Evolutionary conservation across 2,329 filamentous ascomycete genomes (phyloP).

Genomic region (Epichloe baconii): DNA sequence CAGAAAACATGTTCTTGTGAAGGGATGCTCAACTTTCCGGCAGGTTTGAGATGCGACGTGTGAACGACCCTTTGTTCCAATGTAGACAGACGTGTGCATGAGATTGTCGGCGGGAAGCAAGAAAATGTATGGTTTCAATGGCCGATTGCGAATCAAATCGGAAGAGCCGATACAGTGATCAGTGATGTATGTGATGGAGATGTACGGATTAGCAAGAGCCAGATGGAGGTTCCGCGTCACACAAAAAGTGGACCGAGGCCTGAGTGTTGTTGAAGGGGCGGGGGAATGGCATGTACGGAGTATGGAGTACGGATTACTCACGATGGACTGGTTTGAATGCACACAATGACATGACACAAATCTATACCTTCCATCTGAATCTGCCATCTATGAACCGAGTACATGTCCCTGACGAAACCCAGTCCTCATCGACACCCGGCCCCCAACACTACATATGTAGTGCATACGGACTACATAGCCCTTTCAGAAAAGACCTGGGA

Average conservation of each 20-base stretch:
- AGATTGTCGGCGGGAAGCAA: background rate
- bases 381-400: no score
- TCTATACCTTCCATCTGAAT: no score
- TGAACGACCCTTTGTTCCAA: background rate
- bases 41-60: background rate
- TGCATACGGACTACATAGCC: no score
- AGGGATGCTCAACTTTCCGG: background rate
- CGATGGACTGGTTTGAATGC: no score
- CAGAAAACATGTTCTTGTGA: background rate
- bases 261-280: background rate
- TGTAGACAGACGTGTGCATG: background rate
- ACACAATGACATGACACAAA: no score
- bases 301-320: no score
- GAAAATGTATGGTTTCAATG: background rate
- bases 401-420: no score
- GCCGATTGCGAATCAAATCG: background rate
- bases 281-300: no score
- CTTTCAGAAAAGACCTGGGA: conserved; percentile 21
- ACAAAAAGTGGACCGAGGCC: background rate
- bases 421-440: background rate
- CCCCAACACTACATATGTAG: background rate
- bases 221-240: background rate
- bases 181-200: background rate
- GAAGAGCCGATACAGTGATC: background rate
- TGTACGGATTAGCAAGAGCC: background rate